Evolutionary conservation across 129 eudicot genomes (phyloP).

Genomic region (Oenanthe sinensis): DNA sequence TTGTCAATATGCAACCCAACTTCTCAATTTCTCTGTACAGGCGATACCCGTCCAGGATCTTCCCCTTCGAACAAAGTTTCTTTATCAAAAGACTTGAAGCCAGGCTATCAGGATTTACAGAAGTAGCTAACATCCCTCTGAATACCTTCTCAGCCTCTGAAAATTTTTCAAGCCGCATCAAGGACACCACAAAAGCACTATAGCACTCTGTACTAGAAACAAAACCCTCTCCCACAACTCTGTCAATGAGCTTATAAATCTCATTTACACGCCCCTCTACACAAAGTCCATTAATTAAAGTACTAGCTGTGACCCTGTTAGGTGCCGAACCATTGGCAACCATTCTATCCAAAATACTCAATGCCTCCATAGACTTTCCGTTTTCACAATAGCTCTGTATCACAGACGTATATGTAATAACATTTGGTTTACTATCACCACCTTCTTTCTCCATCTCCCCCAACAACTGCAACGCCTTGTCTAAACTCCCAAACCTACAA

Average conservation of each 20-base stretch:
- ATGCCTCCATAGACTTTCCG: background rate
- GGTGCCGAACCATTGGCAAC: background rate
- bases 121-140: slow-evolving; percentile 2
- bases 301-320: background rate
- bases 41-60: background rate
- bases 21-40: background rate
- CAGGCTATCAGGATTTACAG: background rate
- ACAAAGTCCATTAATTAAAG: slow-evolving; percentile 1
- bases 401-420: background rate
- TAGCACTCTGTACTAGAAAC: background rate
- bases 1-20: slow-evolving; percentile 4
- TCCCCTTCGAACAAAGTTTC: background rate
- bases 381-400: slow-evolving; percentile 4
- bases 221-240: background rate
- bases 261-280: background rate
- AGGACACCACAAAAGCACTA: background rate
- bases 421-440: background rate
- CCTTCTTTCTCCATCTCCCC: slow-evolving; percentile 6
- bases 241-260: background rate
- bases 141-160: slow-evolving; percentile 3
- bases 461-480: background rate
- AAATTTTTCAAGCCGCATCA: background rate
- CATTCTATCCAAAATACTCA: slow-evolving; percentile 2
- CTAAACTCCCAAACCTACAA: background rate
- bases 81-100: slow-evolving; percentile 1